Evolutionary conservation across 1,284 basidiomycete species (phyloP).

Genomic region (Puccinia sorghi): DNA sequence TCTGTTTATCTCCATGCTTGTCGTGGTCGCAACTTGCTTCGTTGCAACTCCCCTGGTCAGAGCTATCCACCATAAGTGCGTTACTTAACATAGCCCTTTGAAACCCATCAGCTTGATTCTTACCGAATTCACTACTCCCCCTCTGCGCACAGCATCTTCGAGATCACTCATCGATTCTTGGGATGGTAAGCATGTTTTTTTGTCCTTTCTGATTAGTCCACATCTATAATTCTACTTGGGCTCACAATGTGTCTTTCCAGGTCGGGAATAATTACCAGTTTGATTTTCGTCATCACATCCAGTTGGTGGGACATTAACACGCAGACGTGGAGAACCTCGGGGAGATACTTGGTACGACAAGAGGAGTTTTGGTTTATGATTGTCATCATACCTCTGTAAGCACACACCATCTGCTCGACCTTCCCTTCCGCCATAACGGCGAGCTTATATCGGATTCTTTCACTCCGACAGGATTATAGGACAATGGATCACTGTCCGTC

Average conservation of each 20-base stretch:
- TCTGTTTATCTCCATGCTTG: slow-evolving; percentile 65
- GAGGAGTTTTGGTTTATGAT: slow-evolving; percentile 74
- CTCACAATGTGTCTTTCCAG: slow-evolving; percentile 69
- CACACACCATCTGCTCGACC: too few species aligned
- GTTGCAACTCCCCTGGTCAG: slow-evolving; percentile 72
- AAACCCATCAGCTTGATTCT: not conserved
- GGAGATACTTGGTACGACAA: slow-evolving; percentile 65
- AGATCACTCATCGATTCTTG: slow-evolving; percentile 72
- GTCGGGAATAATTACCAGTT: slow-evolving; percentile 67
- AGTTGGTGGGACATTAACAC: slow-evolving; percentile 66
- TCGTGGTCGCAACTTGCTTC: slow-evolving; percentile 64
- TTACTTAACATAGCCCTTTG: not conserved
- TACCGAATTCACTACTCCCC: slow-evolving; percentile 25
- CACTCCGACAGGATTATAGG: slow-evolving; percentile 28
- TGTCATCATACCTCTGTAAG: slow-evolving; percentile 70
- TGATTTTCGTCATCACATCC: slow-evolving; percentile 68
- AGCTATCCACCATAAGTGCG: slow-evolving; percentile 74
- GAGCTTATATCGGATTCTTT: not conserved
- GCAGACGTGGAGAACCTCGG: slow-evolving; percentile 65
- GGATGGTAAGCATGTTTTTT: slow-evolving; percentile 71
- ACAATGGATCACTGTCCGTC: slow-evolving; percentile 49
- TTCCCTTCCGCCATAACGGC: too few species aligned
- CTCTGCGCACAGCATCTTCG: slow-evolving; percentile 65
- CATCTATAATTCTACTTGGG: slow-evolving; percentile 64
- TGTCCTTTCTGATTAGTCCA: slow-evolving; percentile 64